These are phyloP conservation scores for Candida broadrunensis DNA, from an alignment of 805 yeast species.

Conservation along the genomic window DNA sequence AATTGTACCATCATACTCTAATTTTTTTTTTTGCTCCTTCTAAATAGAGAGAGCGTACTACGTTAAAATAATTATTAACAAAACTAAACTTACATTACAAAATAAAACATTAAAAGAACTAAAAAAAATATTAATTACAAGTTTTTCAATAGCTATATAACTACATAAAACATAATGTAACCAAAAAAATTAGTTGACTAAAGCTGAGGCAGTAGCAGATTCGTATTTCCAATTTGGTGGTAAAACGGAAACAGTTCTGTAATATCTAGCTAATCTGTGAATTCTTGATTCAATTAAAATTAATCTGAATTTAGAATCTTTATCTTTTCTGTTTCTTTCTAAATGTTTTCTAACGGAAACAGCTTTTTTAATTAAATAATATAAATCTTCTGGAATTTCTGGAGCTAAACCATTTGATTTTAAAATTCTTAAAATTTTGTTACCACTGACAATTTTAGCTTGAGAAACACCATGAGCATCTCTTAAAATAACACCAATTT, in stretches of 20 bases:
- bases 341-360: constrained; percentile 99
- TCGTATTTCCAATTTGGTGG: constrained; percentile 99
- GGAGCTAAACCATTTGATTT: constrained; percentile 99
- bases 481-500: constrained; percentile 98
- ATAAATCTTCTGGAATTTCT: constrained; percentile 99
- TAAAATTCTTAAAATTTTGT: constrained; percentile 98
- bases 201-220: constrained; percentile 99
- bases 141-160: neutral
- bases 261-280: constrained; percentile 99
- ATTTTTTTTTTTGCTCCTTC: no score
- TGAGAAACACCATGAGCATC: constrained; percentile 99
- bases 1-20: no score
- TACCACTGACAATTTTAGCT: constrained; percentile 95
- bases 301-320: constrained; percentile 99
- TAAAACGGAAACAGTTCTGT: constrained; percentile 98
- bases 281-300: constrained; percentile 99
- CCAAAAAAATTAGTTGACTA: constrained; percentile 77
- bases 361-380: constrained; percentile 99
- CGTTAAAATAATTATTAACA: neutral
- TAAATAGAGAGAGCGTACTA: no score
- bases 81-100: no score
- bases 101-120: neutral
- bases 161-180: neutral
- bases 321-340: constrained; percentile 99
- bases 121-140: neutral